Evolutionary conservation across 2,329 filamentous ascomycete species (phyloP), one percentile per base, ranked within the genome.

Genomic region (Fusarium liriodendri): DNA sequence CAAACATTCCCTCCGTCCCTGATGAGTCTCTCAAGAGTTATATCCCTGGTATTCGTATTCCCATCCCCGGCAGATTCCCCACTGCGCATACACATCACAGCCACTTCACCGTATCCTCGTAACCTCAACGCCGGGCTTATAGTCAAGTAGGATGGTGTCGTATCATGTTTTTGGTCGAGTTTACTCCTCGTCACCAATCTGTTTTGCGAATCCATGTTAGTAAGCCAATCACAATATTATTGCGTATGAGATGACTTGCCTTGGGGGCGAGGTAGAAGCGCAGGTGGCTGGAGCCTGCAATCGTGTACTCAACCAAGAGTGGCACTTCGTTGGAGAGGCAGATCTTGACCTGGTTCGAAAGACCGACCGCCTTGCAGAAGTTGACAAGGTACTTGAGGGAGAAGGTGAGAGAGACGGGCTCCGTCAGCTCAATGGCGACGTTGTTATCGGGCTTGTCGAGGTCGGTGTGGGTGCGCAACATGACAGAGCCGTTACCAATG

Each of bases 331-430:
- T 95, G 62, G 96, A 98, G 77, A 99, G 89, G 86, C 94, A 97
- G 78, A 99, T 92, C 86, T 94, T 97, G 84, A 99, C 97, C 76
- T 90, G 89, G 77, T 84, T 87, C 42, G 95, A 96, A 71, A 99
- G 88, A 62, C 91, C 92, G 73, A 95, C 93, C 37, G 97, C 97
- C 88, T 99, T 99, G 93, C 97, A 98, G 88, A 99, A 99, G 90
- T 98, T 98, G 89, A 97, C 94, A 4, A 99, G 92, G 87, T 99
- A 99, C 88, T 99, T 99, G 80, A 99, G 93, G 37, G 97, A 98
- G 88, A 99, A 99, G 59, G 96, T 98, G 73, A 99, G 90, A 38
- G 94, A 89, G 70, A 99, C 97, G 61, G 97, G 95, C 87, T 99
- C 97, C 42, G 91, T 93, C 71, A 99, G 91, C 81, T 95, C 91